These are phyloP conservation scores for Leccinum ochraceum DNA, from an alignment of 768 basidiomycete species.

Conservation along the genomic window DNA sequence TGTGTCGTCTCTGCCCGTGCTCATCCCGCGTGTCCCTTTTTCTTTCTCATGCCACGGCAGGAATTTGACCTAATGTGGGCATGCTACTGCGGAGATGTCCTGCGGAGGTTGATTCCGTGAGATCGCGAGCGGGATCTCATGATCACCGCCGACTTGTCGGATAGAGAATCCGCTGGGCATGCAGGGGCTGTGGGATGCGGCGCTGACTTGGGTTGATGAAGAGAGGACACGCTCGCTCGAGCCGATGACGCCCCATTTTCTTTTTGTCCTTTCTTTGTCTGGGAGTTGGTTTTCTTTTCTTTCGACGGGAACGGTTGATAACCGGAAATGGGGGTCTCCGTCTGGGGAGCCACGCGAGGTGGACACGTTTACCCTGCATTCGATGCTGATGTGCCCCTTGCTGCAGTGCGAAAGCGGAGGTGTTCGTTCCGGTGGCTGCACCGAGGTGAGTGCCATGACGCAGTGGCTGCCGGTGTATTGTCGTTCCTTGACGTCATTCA, in stretches of 20 bases:
- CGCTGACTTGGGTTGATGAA: constrained; percentile 7
- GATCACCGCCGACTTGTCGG: constrained; percentile 3
- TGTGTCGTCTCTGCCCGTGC: neutral
- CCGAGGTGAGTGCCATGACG: constrained; percentile 63
- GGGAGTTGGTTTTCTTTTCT: neutral
- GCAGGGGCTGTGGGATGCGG: constrained; percentile 7
- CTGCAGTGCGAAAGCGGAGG: constrained; percentile 72
- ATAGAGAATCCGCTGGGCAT: constrained; percentile 1
- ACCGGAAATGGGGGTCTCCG: constrained; percentile 19
- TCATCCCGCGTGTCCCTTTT: constrained; percentile 1
- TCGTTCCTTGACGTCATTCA: constrained; percentile 31
- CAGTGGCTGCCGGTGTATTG: constrained; percentile 8
- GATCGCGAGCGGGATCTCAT: constrained; percentile 18
- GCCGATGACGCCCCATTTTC: neutral
- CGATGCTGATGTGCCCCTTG: constrained; percentile 17
- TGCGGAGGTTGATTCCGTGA: constrained; percentile 10
- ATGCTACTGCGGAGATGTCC: constrained; percentile 14
- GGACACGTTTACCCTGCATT: constrained; percentile 13
- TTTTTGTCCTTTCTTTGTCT: constrained; percentile 3
- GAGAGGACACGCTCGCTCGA: constrained; percentile 2
- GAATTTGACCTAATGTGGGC: constrained; percentile 6
- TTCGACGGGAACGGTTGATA: constrained; percentile 6
- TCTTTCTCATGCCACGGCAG: constrained; percentile 3
- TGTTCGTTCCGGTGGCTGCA: constrained; percentile 83
- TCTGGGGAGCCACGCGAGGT: constrained; percentile 20